Conservation (phyloP, 768 basidiomycete genomes). For the Suillus variegatus region DNA sequence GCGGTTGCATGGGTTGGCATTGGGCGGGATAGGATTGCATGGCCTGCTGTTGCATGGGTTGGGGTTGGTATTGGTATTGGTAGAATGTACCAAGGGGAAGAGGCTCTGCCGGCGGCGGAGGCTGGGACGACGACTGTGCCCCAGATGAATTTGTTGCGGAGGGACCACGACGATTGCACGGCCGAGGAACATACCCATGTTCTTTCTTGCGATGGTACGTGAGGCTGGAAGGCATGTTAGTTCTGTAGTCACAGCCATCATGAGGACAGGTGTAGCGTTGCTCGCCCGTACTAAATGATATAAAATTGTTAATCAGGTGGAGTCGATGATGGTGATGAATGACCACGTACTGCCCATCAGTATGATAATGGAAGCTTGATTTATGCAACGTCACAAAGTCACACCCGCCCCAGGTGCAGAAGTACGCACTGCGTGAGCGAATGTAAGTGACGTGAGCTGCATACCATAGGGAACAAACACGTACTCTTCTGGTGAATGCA, state of each 20-base stretch:
- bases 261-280: conserved; percentile 10
- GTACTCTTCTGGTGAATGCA: no score
- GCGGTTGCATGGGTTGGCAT: no score
- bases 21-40: no score
- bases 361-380: conserved; percentile 10
- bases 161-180: not conserved
- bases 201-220: conserved; percentile 24
- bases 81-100: no score
- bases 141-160: no score
- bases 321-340: no score
- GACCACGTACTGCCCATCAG: conserved; percentile 18
- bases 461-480: no score
- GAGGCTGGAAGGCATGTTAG: conserved; percentile 24
- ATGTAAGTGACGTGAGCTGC: no score
- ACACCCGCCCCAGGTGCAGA: conserved; percentile 16
- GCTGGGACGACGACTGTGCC: no score
- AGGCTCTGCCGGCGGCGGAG: no score
- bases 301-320: not conserved
- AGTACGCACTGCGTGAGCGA: conserved; percentile 1
- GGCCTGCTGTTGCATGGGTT: no score
- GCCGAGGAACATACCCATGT: conserved; percentile 23
- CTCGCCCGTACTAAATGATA: conserved; percentile 22
- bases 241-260: conserved; percentile 18
- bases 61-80: no score
- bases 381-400: conserved; percentile 4